A percentile compares a stretch with the other conserved stretches of the same genome.
Conservation (phyloP, 2,329 filamentous ascomycete species). For the Clonostachys byssicola region DNA sequence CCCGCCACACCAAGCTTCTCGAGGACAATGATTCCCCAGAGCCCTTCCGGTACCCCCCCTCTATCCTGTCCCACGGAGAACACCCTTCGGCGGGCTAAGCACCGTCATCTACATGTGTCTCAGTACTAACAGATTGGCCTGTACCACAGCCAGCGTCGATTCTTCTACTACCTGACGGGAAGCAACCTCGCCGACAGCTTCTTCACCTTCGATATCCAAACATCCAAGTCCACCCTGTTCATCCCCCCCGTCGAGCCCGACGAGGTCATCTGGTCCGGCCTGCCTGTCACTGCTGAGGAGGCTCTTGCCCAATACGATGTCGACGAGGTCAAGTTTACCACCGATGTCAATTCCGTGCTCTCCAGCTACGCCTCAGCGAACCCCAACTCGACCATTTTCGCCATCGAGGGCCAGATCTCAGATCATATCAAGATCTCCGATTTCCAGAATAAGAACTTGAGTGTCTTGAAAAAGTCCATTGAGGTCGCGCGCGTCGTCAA, state of each 20-base stretch:
- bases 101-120: not conserved
- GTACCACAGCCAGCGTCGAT: slow-evolving; percentile 69
- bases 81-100: too few species aligned
- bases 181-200: slow-evolving; percentile 76
- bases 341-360: slow-evolving; percentile 72
- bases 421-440: slow-evolving; percentile 66
- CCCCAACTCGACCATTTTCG: slow-evolving; percentile 54
- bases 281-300: slow-evolving; percentile 74
- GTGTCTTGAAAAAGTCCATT: slow-evolving; percentile 56
- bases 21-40: slow-evolving; percentile 86
- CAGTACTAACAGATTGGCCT: not conserved
- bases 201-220: slow-evolving; percentile 74
- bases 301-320: slow-evolving; percentile 76
- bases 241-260: slow-evolving; percentile 88
- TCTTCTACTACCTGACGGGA: slow-evolving; percentile 93
- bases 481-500: slow-evolving; percentile 68
- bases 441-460: slow-evolving; percentile 61
- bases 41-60: slow-evolving; percentile 64
- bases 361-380: slow-evolving; percentile 40
- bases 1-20: slow-evolving; percentile 72
- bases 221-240: slow-evolving; percentile 75
- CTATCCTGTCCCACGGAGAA: not conserved
- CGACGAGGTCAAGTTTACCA: slow-evolving; percentile 69
- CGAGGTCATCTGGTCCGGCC: slow-evolving; percentile 87
- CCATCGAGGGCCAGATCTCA: slow-evolving; percentile 75